A percentile compares a stretch with the other conserved stretches of the same genome.
These are phyloP conservation scores for Rhodotorula sp. DNA, from an alignment of 1,284 basidiomycete species.

Conservation along the genomic window DNA sequence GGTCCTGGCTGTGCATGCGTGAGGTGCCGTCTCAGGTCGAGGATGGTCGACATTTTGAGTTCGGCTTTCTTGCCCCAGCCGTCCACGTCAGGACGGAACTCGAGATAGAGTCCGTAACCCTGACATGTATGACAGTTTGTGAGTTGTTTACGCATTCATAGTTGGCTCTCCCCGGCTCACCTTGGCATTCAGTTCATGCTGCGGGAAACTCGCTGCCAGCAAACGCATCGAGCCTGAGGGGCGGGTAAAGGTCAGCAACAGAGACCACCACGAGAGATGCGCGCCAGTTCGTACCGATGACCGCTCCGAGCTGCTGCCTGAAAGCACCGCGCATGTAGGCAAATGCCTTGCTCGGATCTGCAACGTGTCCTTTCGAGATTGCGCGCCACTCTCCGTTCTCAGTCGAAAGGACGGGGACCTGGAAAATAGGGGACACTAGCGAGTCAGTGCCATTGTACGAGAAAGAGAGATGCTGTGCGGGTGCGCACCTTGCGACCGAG, in stretches of 20 bases:
- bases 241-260: neutral
- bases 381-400: slow-evolving; percentile 74
- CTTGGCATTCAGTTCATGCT: slow-evolving; percentile 64
- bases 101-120: slow-evolving; percentile 67
- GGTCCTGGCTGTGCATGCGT: neutral
- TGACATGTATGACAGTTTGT: neutral
- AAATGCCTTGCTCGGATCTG: slow-evolving; percentile 69
- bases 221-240: slow-evolving; percentile 62
- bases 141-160: fast-evolving
- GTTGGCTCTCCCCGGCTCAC: neutral
- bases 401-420: slow-evolving; percentile 74
- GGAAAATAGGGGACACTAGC: neutral
- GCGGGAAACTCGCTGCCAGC: slow-evolving; percentile 65
- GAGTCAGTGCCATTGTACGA: neutral
- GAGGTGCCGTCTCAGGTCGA: slow-evolving; percentile 18
- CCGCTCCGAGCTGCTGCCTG: slow-evolving; percentile 67
- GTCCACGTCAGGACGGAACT: slow-evolving; percentile 67
- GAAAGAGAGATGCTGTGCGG: neutral
- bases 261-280: too few species aligned
- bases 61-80: slow-evolving; percentile 73
- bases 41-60: slow-evolving; percentile 55
- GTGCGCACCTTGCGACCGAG: slow-evolving; percentile 68
- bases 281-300: slow-evolving; percentile 58
- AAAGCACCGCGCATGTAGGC: slow-evolving; percentile 78
- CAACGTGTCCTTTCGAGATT: slow-evolving; percentile 65